A percentile compares a stretch with the other conserved stretches of the same genome.
These are phyloP conservation scores for Stygiomarasmius scandens DNA, from an alignment of 1,284 basidiomycete species.

Conservation along the genomic window DNA sequence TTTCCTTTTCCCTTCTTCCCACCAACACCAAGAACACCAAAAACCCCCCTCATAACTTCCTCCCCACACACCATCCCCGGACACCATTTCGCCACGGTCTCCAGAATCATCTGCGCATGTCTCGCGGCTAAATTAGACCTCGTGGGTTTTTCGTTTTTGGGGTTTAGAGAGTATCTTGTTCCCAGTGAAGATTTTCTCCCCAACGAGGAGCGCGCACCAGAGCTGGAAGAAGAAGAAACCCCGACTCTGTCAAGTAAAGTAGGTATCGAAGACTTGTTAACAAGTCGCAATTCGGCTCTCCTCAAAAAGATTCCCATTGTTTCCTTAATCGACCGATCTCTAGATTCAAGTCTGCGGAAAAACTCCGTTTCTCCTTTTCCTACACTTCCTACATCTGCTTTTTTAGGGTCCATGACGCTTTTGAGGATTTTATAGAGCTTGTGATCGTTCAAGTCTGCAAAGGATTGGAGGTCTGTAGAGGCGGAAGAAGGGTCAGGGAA, in stretches of 20 bases:
- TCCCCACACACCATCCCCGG: slow-evolving; percentile 59
- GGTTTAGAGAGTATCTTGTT: slow-evolving; percentile 47
- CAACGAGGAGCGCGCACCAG: too few species aligned
- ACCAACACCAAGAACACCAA: too few species aligned
- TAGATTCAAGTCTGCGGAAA: too few species aligned
- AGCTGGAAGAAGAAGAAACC: slow-evolving; percentile 30
- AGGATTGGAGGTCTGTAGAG: slow-evolving; percentile 76
- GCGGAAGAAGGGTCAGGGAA: slow-evolving; percentile 82
- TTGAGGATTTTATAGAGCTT: slow-evolving; percentile 85
- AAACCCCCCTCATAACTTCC: too few species aligned
- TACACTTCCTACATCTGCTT: too few species aligned
- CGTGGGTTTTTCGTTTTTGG: slow-evolving; percentile 15
- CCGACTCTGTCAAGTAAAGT: slow-evolving; percentile 69
- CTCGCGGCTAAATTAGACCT: slow-evolving; percentile 41
- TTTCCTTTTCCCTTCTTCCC: too few species aligned
- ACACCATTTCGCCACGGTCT: slow-evolving; percentile 76
- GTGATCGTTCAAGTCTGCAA: slow-evolving; percentile 87
- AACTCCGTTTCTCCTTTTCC: too few species aligned
- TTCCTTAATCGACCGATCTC: too few species aligned
- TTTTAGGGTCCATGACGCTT: slow-evolving; percentile 81
- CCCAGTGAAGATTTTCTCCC: slow-evolving; percentile 74
- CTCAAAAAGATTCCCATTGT: slow-evolving; percentile 81
- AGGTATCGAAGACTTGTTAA: slow-evolving; percentile 87
- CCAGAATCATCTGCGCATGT: slow-evolving; percentile 55
- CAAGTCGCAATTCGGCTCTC: slow-evolving; percentile 69